Evolutionary conservation across 176 grass and related monocot genomes (phyloP), one percentile per base, ranked within the genome.

Genomic region (Themeda triandra): DNA sequence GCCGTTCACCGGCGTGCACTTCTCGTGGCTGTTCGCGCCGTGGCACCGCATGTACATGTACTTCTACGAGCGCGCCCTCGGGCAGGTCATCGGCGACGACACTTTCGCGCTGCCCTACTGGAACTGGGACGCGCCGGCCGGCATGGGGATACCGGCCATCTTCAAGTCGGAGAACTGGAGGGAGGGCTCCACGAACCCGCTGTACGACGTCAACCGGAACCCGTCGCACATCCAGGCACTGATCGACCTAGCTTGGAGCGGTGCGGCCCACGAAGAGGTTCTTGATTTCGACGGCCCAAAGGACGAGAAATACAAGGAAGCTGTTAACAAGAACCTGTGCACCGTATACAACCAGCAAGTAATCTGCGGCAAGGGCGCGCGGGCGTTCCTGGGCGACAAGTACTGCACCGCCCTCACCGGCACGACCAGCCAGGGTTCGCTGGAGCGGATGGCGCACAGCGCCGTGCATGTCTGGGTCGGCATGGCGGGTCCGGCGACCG

Each of bases 21-120:
- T 30, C 80, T 86, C 67, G 14, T 94, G 89, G 73, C 44, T 94
- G 9, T 94, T 94, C 84, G 91, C 88, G 66, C 92, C 92, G 7
- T 94, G 89, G 89, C 92, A 94, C 73, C 73, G 84, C 60, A 63
- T 63, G 60, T 95, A 90, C 79, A 83, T 95, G 54, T 88, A 92
- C 90, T 95, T 95, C 81, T 62, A 90, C 62, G 90, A 92, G 87
- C 71, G 87, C 15, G 85, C 87, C 42, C 73, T 95, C 63, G 82
- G 85, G 0, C 29, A 60, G 28, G 84, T 91, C 70, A 79, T 94
- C 70, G 86, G 83, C 6, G 92, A 91, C 78, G 66, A 46, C 32
- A 14, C 75, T 29, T 91, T 94, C 78, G 86, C 92, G 35, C 76
- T 94, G 41, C 89, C 92, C 0, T 94, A 78, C 92, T 94, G 86